A percentile compares a stretch with the other conserved stretches of the same genome.
These are phyloP conservation scores for Lepidopterella palustris DNA, from an alignment of 495 filamentous ascomycete genomes.

Conservation along the genomic window DNA sequence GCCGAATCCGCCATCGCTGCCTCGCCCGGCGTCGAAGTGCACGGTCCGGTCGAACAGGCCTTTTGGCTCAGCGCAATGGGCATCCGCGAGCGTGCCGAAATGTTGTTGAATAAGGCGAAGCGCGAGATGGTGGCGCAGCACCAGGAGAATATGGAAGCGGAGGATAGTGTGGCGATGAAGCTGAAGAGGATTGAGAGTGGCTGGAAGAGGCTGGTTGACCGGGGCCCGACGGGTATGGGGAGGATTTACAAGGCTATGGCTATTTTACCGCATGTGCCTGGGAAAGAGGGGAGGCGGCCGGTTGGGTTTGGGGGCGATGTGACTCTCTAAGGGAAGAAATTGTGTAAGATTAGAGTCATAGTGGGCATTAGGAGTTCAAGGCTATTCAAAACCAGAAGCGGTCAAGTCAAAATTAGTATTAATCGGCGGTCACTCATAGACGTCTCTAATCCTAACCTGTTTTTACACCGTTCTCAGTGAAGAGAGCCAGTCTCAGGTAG, in stretches of 20 bases:
- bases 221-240: constrained; percentile 77
- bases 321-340: no score
- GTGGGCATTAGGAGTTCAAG: no score
- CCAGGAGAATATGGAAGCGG: constrained; percentile 4
- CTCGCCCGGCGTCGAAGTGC: constrained; percentile 75
- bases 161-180: constrained; percentile 18
- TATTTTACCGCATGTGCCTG: constrained; percentile 76
- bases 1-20: constrained; percentile 72
- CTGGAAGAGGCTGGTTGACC: constrained; percentile 73
- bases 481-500: no score
- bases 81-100: constrained; percentile 66
- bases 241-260: constrained; percentile 89
- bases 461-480: no score
- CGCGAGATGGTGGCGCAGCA: constrained; percentile 9
- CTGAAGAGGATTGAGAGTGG: constrained; percentile 60
- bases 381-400: no score
- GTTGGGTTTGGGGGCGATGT: constrained; percentile 89
- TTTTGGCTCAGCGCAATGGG: constrained; percentile 73
- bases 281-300: constrained; percentile 64
- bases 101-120: constrained; percentile 48
- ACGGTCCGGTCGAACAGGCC: constrained; percentile 86
- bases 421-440: no score
- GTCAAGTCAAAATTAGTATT: no score
- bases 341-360: no score
- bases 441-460: no score